Evolutionary conservation across 176 grass and related monocot genomes (phyloP), one percentile per base, ranked within the genome.

Genomic region (Carex pumila): DNA sequence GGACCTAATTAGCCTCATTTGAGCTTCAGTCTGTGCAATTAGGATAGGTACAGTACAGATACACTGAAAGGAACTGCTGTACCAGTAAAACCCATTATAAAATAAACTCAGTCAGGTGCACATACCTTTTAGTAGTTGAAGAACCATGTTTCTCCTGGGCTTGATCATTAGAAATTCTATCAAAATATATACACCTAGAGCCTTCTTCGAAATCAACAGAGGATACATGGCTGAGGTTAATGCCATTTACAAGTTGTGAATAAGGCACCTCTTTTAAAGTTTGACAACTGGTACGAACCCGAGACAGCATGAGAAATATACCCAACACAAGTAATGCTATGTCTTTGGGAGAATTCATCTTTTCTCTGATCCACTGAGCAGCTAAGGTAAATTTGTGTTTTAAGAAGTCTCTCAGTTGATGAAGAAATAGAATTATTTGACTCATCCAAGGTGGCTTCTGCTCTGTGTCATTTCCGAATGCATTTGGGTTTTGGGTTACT

Each of bases 101-200:
- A 39, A 45, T 50, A 50, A 50, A 50, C 11, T 50, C 10, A 50
- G 47, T 50, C 4, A 39, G 37, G 37, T 39, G 5, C 2, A 12
- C 18, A 7, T 25, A 76, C 71, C 71, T 45, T 50, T 11, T 76
- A 0, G 5, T 13, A 76, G 8, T 50, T 76, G 9, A 50, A 50
- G 19, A 52, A 49, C 18, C 60, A 54, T 15, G n/a, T 15, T 56
- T 56, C 6, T 31, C 9, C 5, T 11, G 7, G 1, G 21, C 11
- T 25, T 31, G 58, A 17, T 21, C 85, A n/a, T 82, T 85, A 68
- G 13, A 85, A 58, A 50, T 21, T 71, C 43, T 91, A 75, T 83
- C 85, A 74, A 98, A 95, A 89, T 93, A 92, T 75, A 98, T 98
- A 84, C 89, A 88, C 34, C 88, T 93, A 47, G 91, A 98, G 80